These are phyloP conservation scores for Russula sp. DNA, from an alignment of 768 basidiomycete species.

Conservation along the genomic window DNA sequence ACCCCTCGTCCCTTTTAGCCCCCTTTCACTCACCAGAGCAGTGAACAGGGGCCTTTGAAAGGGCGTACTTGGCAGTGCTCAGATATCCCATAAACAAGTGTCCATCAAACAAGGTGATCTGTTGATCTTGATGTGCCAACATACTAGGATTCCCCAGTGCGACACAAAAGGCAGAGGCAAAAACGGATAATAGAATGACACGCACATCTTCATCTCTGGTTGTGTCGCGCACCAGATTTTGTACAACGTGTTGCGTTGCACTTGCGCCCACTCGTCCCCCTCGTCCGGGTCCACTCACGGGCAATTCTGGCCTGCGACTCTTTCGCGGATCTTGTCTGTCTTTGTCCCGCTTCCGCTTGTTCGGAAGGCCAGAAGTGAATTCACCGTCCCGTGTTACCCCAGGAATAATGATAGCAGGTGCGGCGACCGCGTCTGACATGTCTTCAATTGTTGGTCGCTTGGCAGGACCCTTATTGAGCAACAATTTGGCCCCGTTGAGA, in stretches of 20 bases:
- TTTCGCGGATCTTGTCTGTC: conserved; percentile 85
- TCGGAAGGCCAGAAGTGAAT: conserved; percentile 48
- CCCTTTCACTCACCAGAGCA: not conserved
- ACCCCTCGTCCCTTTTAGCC: not conserved
- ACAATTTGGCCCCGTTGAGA: conserved; percentile 84
- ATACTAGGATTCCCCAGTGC: conserved; percentile 15
- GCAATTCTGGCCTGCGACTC: conserved; percentile 86
- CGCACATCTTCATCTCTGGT: conserved; percentile 92
- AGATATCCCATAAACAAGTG: not conserved
- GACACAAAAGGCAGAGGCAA: conserved; percentile 18
- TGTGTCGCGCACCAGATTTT: conserved; percentile 86
- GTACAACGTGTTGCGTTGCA: conserved; percentile 95
- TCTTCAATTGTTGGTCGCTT: conserved; percentile 80
- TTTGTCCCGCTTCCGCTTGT: conserved; percentile 86
- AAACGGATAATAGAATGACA: conserved; percentile 29
- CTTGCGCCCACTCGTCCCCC: conserved; percentile 95
- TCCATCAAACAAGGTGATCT: conserved; percentile 5
- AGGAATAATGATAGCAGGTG: conserved; percentile 86
- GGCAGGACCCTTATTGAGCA: conserved; percentile 80
- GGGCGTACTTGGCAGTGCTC: not conserved
- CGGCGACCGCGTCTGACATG: conserved; percentile 77
- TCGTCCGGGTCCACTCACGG: conserved; percentile 85
- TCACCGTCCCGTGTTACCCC: conserved; percentile 77
- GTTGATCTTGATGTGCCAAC: not conserved
- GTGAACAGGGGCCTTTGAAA: not conserved